Evolutionary conservation across 108 stramenopile species (phyloP).

Genomic region (Fragilaria crotonensis): DNA sequence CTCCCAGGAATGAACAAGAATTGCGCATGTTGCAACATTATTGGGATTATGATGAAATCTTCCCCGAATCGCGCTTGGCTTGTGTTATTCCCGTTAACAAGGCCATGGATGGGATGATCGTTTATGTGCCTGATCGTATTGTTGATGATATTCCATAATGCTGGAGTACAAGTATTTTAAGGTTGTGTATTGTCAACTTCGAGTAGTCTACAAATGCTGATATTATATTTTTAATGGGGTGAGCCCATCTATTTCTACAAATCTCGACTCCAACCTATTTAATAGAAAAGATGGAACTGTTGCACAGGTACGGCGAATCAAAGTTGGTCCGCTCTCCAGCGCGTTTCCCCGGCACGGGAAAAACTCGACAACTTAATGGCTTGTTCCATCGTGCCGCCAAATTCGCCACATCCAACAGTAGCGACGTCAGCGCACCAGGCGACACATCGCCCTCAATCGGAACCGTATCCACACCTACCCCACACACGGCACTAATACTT

Average conservation of each 20-base stretch:
- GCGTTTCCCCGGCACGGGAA: conserved; percentile 52
- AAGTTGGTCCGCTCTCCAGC: conserved; percentile 60
- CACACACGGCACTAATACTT: conserved; percentile 70
- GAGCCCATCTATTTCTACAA: no score
- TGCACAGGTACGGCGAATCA: conserved; percentile 74
- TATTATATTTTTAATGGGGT: no score
- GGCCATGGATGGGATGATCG: conserved; percentile 86
- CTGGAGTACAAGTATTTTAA: no score
- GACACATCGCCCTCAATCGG: conserved; percentile 57
- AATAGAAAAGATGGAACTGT: conserved; percentile 57
- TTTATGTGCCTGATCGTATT: conserved; percentile 85
- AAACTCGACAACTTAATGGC: conserved; percentile 71
- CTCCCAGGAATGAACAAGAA: conserved; percentile 48
- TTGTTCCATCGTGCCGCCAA: conserved; percentile 79
- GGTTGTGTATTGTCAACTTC: no score
- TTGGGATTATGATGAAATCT: conserved; percentile 88
- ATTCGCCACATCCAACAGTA: conserved; percentile 72
- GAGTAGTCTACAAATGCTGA: no score
- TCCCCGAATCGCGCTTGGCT: conserved; percentile 70
- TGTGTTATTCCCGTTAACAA: conserved; percentile 55
- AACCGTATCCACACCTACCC: conserved; percentile 84
- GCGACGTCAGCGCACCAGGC: conserved; percentile 25
- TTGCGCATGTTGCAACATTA: conserved; percentile 52
- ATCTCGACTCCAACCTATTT: no score
- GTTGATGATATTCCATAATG: conserved; percentile 76